Percentiles rank a stretch among this genome's conserved stretches.
Conservation (phyloP, 805 yeast genomes). For the Candida koratica region DNA sequence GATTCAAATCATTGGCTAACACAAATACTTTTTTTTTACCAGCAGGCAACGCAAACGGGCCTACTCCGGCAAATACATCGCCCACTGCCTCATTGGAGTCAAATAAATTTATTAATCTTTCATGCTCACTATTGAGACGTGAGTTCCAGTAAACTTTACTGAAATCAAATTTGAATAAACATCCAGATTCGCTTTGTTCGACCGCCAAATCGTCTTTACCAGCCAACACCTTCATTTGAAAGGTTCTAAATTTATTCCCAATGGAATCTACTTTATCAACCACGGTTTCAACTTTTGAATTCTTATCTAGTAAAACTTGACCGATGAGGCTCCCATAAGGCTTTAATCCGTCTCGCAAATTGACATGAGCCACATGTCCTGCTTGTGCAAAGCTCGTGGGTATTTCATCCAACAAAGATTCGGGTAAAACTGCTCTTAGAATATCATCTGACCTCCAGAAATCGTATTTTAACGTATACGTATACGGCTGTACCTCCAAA, state of each 20-base stretch:
- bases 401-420: conserved; percentile 58
- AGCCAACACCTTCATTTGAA: conserved; percentile 89
- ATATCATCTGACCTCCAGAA: conserved; percentile 92
- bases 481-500: conserved; percentile 49
- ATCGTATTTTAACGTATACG: conserved; percentile 57
- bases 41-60: conserved; percentile 96
- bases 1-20: conserved; percentile 91
- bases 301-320: conserved; percentile 84
- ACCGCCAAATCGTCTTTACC: conserved; percentile 76
- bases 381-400: conserved; percentile 92
- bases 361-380: conserved; percentile 94
- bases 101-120: conserved; percentile 63
- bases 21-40: conserved; percentile 78
- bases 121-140: conserved; percentile 90
- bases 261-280: conserved; percentile 89
- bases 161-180: conserved; percentile 83
- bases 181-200: conserved; percentile 82
- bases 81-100: conserved; percentile 70
- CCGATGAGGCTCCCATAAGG: conserved; percentile 83
- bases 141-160: conserved; percentile 97
- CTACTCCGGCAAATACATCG: conserved; percentile 98
- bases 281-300: conserved; percentile 75
- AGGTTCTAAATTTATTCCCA: conserved; percentile 84
- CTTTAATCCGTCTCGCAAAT: conserved; percentile 76
- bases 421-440: conserved; percentile 72